Evolutionary conservation across 2,329 filamentous ascomycete species (phyloP), one percentile per base, ranked within the genome.

Genomic region (Huntiella abstrusa): DNA sequence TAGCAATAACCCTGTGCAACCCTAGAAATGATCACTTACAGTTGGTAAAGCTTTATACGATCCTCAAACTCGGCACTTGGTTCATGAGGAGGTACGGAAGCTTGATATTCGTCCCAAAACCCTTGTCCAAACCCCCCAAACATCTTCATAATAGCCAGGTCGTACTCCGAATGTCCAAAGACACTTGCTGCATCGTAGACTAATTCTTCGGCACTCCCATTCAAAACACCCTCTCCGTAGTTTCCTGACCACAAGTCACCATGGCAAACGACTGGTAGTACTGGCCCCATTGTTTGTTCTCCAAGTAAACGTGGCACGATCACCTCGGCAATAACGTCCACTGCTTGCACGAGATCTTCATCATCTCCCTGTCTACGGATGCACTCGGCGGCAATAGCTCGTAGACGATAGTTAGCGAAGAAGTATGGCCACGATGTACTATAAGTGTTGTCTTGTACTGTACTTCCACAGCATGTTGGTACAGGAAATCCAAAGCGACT

Each of bases 231-330:
- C 3, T 65, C 61, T 8, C 75, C 74, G 43, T 81, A 75, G 59
- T 95, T 95, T 0, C 88, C 88, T 52, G 77, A 82, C 88, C 88
- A 95, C n/a, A 95, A 61, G 62, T 95, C 87, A 1, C 88, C 88
- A 57, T 96, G 88, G 0, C 94, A 68, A 4, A 93, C 72, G 0
- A 91, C 86, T 0, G 87, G 85, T n/a, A 59, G 65, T 19, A 91
- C 68, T 0, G 69, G 71, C 41, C 73, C 64, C 8, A 92, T 60
- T 56, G 77, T 74, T 0, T 63, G 68, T 45, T 83, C 76, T 0
- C 78, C 75, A 10, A 95, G 64, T n/a, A 95, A 62, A 1, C 79
- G 64, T 1, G 85, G 84, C 1, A 94, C 83, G 0, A 94, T 80
- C 5, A 61, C 60, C 0, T 57, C 55, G 0, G 74, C 78, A 0